phyloP scores from a whole-genome alignment of 768 basidiomycete genomes.

The Boletellus ananiceps region DNA sequence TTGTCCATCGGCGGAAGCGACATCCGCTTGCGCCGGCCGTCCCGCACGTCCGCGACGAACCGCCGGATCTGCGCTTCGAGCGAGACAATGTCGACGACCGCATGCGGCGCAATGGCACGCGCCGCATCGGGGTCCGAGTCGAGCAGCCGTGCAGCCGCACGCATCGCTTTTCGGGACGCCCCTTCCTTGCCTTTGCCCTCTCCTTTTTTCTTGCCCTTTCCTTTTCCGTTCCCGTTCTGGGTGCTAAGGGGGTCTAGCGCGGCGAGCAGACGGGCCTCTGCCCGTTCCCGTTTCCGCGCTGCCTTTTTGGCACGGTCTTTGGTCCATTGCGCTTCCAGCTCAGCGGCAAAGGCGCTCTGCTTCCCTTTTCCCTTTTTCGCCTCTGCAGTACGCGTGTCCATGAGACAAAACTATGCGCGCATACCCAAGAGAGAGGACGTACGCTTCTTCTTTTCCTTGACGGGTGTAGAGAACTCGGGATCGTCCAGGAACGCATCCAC shows the following conservation, averaged over 20 bases:
- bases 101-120: conserved; percentile 5
- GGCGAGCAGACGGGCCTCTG: conserved; percentile 47
- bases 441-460: conserved; percentile 40
- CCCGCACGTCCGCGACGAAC: conserved; percentile 52
- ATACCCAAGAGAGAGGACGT: conserved; percentile 24
- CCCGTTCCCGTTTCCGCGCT: conserved; percentile 60
- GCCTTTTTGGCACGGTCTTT: conserved; percentile 84
- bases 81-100: conserved; percentile 60
- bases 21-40: conserved; percentile 50
- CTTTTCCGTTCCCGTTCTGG: conserved; percentile 6
- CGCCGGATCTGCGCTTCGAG: conserved; percentile 65
- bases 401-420: neutral
- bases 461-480: conserved; percentile 17
- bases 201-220: conserved; percentile 54
- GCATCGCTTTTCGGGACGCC: conserved; percentile 51
- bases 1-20: conserved; percentile 77
- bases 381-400: conserved; percentile 5
- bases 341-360: conserved; percentile 39
- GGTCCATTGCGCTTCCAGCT: conserved; percentile 69
- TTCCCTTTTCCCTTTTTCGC: conserved; percentile 30
- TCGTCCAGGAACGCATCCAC: conserved; percentile 27
- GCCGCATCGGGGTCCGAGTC: conserved; percentile 20
- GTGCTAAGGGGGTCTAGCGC: conserved; percentile 59
- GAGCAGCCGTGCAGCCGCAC: conserved; percentile 44
- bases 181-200: conserved; percentile 59